Evolutionary conservation across 2,329 filamentous ascomycete species (phyloP).

Genomic region (Trichoderma simmonsii): DNA sequence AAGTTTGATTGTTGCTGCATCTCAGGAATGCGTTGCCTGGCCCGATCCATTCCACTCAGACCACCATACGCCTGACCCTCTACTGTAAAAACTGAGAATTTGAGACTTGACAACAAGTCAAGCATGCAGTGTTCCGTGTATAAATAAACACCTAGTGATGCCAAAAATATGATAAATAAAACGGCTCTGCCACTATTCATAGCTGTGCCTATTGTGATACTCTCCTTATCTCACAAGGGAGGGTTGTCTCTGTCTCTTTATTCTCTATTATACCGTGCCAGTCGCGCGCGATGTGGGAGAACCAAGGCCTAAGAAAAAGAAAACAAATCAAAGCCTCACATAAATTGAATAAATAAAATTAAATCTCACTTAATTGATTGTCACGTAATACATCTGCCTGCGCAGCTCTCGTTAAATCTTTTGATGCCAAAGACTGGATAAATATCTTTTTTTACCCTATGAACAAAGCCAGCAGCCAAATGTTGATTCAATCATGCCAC

Average conservation of each 20-base stretch:
- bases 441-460: conserved; percentile 32
- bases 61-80: conserved; percentile 16
- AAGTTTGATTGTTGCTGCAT: conserved; percentile 30
- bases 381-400: conserved; percentile 27
- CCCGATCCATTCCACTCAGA: conserved; percentile 36
- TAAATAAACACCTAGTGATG: background rate
- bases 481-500: conserved; percentile 35
- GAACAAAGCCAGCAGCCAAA: conserved; percentile 34
- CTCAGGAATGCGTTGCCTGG: conserved; percentile 40
- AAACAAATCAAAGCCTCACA: background rate
- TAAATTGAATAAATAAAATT: conserved; percentile 10
- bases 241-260: background rate
- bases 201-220: background rate
- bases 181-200: background rate
- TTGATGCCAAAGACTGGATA: conserved; percentile 34
- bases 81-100: background rate
- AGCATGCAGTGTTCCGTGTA: background rate
- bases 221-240: background rate
- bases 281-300: background rate
- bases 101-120: conserved; percentile 3
- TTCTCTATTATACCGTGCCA: background rate
- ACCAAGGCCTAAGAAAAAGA: background rate
- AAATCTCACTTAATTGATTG: conserved; percentile 13
- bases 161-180: background rate
- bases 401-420: conserved; percentile 31